Percentiles rank a stretch among this genome's conserved stretches.
phyloP scores from a whole-genome alignment of 139 green algal genomes.

The Micractinium conductrix region DNA sequence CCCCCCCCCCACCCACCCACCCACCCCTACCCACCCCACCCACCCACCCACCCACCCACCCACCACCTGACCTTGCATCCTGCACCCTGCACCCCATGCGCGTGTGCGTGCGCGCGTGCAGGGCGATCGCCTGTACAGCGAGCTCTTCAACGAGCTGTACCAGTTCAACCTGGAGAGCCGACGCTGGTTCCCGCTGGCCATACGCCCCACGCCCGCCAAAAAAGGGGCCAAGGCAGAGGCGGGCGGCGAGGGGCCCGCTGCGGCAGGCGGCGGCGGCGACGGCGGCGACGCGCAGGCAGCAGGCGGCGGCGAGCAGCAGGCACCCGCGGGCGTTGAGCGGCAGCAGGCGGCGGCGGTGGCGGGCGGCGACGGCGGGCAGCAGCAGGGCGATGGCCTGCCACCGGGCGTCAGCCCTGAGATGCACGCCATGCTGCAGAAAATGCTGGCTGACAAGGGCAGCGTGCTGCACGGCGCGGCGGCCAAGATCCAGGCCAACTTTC shows the following conservation, averaged over 20 bases:
- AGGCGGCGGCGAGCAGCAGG: background rate
- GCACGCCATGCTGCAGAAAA: slow-evolving; percentile 34
- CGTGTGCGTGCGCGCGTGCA: slow-evolving; percentile 24
- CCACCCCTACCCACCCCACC: too few species aligned
- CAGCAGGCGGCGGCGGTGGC: background rate
- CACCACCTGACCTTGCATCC: too few species aligned
- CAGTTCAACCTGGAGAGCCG: slow-evolving; percentile 76
- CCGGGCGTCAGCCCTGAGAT: slow-evolving; percentile 30
- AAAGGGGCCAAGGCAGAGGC: slow-evolving; percentile 19
- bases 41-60: too few species aligned
- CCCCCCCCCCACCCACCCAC: too few species aligned
- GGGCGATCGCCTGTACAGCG: slow-evolving; percentile 72
- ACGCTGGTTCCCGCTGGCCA: slow-evolving; percentile 76
- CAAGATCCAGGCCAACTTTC: slow-evolving; percentile 83
- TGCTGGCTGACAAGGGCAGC: slow-evolving; percentile 55
- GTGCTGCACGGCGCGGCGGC: slow-evolving; percentile 69
- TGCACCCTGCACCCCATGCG: too few species aligned
- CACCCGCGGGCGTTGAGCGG: background rate
- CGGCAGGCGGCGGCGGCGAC: background rate
- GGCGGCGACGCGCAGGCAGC: slow-evolving; percentile 10
- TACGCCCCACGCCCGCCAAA: slow-evolving; percentile 62
- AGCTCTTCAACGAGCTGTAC: slow-evolving; percentile 92
- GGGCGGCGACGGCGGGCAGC: slow-evolving; percentile 1
- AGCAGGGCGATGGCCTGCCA: background rate
- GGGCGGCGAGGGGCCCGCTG: slow-evolving; percentile 19